phyloP scores from a whole-genome alignment of 2,329 filamentous ascomycete species.

The Aspergillus sp. region DNA sequence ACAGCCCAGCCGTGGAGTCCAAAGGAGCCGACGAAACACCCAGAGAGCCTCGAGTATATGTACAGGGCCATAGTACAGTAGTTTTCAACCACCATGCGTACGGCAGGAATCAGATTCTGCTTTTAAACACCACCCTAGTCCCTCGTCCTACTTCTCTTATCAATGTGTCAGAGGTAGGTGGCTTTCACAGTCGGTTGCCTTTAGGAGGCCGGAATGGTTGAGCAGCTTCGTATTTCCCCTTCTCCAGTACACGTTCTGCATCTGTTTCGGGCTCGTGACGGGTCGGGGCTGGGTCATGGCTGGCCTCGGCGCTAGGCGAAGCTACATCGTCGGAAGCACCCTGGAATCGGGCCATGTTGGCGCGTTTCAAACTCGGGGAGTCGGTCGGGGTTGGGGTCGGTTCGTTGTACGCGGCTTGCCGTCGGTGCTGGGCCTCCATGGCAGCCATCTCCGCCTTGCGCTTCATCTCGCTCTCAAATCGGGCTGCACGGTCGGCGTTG shows the following conservation, averaged over 20 bases:
- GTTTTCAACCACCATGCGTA: neutral
- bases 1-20: neutral
- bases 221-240: slow-evolving; percentile 85
- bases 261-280: slow-evolving; percentile 74
- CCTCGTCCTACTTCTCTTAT: neutral
- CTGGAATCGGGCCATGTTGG: slow-evolving; percentile 30
- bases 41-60: neutral
- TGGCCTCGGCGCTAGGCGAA: slow-evolving; percentile 71
- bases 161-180: neutral
- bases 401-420: slow-evolving; percentile 23
- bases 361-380: slow-evolving; percentile 35
- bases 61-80: slow-evolving; percentile 3
- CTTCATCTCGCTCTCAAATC: slow-evolving; percentile 69
- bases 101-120: neutral
- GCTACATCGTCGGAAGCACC: slow-evolving; percentile 49
- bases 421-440: slow-evolving; percentile 36
- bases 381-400: slow-evolving; percentile 21
- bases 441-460: slow-evolving; percentile 44
- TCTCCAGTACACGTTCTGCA: slow-evolving; percentile 65
- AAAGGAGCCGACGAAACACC: neutral
- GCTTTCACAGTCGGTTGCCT: slow-evolving; percentile 74
- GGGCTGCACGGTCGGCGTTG: slow-evolving; percentile 79
- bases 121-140: neutral
- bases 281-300: slow-evolving; percentile 79
- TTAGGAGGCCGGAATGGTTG: slow-evolving; percentile 74